These are phyloP conservation scores for Dendrocalamus sinicus DNA, from an alignment of 176 grass and related monocot species.

Conservation along the genomic window DNA sequence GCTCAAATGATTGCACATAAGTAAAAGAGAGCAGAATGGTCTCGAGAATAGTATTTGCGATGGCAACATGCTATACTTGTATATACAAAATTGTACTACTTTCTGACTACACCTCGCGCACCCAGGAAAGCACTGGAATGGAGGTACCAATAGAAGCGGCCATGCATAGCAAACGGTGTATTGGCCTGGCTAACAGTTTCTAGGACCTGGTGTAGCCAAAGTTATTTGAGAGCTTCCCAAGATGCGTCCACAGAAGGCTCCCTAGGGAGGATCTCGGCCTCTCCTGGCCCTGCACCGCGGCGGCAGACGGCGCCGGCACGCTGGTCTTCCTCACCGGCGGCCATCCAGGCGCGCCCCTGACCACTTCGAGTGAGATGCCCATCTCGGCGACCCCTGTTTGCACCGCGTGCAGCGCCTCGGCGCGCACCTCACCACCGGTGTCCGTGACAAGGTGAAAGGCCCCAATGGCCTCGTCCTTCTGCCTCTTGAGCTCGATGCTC, in stretches of 20 bases:
- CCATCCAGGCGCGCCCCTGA: constrained; percentile 39
- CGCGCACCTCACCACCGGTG: constrained; percentile 53
- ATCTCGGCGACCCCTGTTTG: constrained; percentile 40
- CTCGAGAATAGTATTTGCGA: constrained; percentile 31
- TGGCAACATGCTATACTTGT: constrained; percentile 31
- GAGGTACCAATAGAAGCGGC: neutral
- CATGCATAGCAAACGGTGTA: neutral
- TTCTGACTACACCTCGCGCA: neutral
- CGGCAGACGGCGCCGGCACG: neutral
- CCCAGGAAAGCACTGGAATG: neutral
- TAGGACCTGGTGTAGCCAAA: constrained; percentile 42
- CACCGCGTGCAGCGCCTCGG: constrained; percentile 53
- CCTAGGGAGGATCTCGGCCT: constrained; percentile 47
- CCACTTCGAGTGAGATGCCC: constrained; percentile 45
- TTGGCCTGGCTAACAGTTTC: constrained; percentile 21
- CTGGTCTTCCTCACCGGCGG: constrained; percentile 45
- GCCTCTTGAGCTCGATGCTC: constrained; percentile 45
- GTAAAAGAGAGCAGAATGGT: neutral
- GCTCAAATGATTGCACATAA: constrained; percentile 14
- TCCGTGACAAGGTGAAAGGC: constrained; percentile 58
- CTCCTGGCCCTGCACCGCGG: constrained; percentile 23
- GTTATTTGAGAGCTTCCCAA: constrained; percentile 60
- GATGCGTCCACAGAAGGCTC: constrained; percentile 52
- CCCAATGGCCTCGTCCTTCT: constrained; percentile 54
- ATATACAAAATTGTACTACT: constrained; percentile 43